Evolutionary conservation across 495 filamentous ascomycete genomes (phyloP).

Genomic region (Amniculicola lignicola): DNA sequence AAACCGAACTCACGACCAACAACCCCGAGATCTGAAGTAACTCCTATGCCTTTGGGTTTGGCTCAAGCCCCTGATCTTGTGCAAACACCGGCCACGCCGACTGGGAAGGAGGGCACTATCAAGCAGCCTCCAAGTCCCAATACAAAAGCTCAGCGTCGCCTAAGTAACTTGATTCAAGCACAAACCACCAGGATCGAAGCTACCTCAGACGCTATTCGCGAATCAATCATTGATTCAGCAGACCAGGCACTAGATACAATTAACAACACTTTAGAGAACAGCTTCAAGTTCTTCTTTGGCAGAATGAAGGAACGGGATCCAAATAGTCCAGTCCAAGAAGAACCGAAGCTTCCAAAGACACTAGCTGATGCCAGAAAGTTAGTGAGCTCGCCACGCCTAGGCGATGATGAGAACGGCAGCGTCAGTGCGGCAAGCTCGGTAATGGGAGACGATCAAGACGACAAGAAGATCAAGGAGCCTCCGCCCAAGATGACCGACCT

Average conservation of each 20-base stretch:
- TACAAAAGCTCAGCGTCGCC: conserved; percentile 56
- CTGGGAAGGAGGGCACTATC: conserved; percentile 29
- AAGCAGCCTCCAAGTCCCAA: conserved; percentile 44
- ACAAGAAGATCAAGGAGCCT: conserved; percentile 29
- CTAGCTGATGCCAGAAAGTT: conserved; percentile 88
- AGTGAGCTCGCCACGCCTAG: conserved; percentile 61
- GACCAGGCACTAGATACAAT: conserved; percentile 90
- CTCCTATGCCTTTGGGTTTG: conserved; percentile 42
- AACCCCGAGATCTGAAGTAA: conserved; percentile 54
- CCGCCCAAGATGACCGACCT: conserved; percentile 62
- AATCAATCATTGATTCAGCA: conserved; percentile 78
- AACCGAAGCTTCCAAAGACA: conserved; percentile 71
- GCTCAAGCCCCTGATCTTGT: conserved; percentile 31
- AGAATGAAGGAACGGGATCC: conserved; percentile 66
- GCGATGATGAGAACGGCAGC: conserved; percentile 50
- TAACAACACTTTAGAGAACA: conserved; percentile 78
- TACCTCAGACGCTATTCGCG: conserved; percentile 70
- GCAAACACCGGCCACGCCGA: conserved; percentile 41
- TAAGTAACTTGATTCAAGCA: conserved; percentile 81
- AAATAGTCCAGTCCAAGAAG: conserved; percentile 47
- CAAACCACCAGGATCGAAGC: conserved; percentile 75
- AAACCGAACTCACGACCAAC: conserved; percentile 53
- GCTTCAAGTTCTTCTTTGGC: conserved; percentile 90
- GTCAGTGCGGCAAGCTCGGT: conserved; percentile 44
- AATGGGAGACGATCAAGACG: conserved; percentile 36